These are phyloP conservation scores for Kwoniella botswanensis DNA, from an alignment of 768 basidiomycete species.

Conservation along the genomic window DNA sequence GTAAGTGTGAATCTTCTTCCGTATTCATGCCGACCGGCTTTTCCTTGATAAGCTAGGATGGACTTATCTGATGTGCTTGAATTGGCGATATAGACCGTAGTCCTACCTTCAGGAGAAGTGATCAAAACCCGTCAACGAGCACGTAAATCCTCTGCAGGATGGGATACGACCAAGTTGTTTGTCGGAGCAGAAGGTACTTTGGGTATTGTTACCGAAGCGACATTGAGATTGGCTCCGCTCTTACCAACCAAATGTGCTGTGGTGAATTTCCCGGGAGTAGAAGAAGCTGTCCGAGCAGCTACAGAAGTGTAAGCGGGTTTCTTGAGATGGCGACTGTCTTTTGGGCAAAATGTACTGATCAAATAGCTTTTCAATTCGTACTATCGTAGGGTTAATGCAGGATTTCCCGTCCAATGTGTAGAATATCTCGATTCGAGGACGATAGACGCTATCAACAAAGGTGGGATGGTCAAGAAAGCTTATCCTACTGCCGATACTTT, in stretches of 20 bases:
- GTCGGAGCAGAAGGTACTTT: slow-evolving; percentile 89
- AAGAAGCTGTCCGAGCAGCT: slow-evolving; percentile 77
- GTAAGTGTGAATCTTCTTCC: slow-evolving; percentile 60
- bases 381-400: slow-evolving; percentile 67
- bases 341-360: neutral
- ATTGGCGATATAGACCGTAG: slow-evolving; percentile 69
- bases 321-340: no score
- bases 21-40: neutral
- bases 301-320: slow-evolving; percentile 66
- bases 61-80: no score
- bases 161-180: slow-evolving; percentile 84
- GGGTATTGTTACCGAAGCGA: slow-evolving; percentile 89
- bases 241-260: slow-evolving; percentile 85
- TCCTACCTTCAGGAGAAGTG: slow-evolving; percentile 83
- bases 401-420: slow-evolving; percentile 81
- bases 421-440: slow-evolving; percentile 78
- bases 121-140: slow-evolving; percentile 75
- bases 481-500: slow-evolving; percentile 78
- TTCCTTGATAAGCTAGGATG: no score
- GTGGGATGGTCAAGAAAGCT: slow-evolving; percentile 65
- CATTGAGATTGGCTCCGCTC: slow-evolving; percentile 77
- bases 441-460: slow-evolving; percentile 77
- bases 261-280: slow-evolving; percentile 81
- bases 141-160: slow-evolving; percentile 80
- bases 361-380: neutral